Conservation (phyloP, 306 rosid genomes). For the Casuarina cunninghamiana region DNA sequence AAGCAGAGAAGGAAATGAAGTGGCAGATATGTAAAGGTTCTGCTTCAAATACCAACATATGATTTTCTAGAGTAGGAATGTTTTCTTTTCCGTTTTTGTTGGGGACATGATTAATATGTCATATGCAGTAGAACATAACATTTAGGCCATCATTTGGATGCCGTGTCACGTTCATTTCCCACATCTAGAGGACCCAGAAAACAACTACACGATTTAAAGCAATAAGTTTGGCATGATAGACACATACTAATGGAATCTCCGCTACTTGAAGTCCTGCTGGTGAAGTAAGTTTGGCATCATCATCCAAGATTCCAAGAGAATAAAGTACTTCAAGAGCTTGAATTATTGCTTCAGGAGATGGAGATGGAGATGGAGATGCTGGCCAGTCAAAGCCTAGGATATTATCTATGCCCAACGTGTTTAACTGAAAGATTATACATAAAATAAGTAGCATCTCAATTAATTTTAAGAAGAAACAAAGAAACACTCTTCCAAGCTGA, state of each 20-base stretch:
- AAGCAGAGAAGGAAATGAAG: neutral
- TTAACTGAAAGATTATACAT: slow-evolving; percentile 52
- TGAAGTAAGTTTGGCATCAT: slow-evolving; percentile 92
- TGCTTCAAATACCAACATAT: neutral
- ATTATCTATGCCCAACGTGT: slow-evolving; percentile 91
- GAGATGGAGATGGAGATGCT: slow-evolving; percentile 94
- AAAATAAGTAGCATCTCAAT: slow-evolving; percentile 19
- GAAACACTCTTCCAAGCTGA: neutral
- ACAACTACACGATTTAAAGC: too few relatives aligned
- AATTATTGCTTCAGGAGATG: slow-evolving; percentile 92
- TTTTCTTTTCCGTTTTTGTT: too few relatives aligned
- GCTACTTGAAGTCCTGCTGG: slow-evolving; percentile 96
- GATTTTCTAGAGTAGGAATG: neutral
- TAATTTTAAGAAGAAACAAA: neutral
- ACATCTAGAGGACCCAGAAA: too few relatives aligned
- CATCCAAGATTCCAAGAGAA: slow-evolving; percentile 86
- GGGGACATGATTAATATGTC: neutral
- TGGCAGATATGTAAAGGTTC: neutral
- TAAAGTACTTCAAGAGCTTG: slow-evolving; percentile 89
- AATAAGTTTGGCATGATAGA: neutral
- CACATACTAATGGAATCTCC: slow-evolving; percentile 89
- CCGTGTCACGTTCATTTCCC: too few relatives aligned
- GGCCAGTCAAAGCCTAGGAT: slow-evolving; percentile 98
- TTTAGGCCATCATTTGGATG: too few relatives aligned
- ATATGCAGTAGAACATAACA: neutral